phyloP scores from a whole-genome alignment of 331 rosid species.

The Saraca asoca region DNA sequence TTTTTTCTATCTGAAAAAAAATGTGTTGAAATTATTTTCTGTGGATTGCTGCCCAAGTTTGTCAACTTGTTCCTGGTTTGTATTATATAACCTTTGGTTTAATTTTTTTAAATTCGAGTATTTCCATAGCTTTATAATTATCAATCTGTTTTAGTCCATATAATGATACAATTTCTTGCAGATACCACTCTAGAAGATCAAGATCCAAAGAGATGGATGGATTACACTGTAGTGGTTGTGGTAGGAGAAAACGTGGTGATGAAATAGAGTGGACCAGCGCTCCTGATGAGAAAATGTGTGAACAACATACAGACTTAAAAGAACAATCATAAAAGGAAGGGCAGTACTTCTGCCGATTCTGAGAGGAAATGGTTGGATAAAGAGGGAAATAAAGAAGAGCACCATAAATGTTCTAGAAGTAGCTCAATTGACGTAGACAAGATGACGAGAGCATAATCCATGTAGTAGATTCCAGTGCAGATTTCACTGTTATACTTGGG shows the following conservation, averaged over 20 bases:
- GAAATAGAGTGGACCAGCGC: constrained; percentile 35
- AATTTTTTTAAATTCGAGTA: neutral
- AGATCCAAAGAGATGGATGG: constrained; percentile 56
- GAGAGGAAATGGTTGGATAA: constrained; percentile 46
- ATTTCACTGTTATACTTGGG: no score
- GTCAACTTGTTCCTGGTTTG: no score
- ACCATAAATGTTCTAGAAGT: constrained; percentile 26
- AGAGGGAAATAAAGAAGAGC: constrained; percentile 36
- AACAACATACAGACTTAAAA: no score
- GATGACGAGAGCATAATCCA: constrained; percentile 28
- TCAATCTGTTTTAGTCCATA: no score
- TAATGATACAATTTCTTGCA: constrained; percentile 32
- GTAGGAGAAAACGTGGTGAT: constrained; percentile 45
- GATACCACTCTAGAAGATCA: constrained; percentile 58
- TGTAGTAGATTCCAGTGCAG: constrained; percentile 34
- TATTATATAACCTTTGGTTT: constrained; percentile 20
- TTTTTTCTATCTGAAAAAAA: no score
- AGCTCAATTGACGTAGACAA: constrained; percentile 24
- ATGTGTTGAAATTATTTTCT: no score
- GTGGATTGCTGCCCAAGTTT: no score
- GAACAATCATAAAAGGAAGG: no score
- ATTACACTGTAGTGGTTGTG: constrained; percentile 35
- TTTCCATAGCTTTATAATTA: constrained; percentile 18
- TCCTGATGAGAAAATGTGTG: constrained; percentile 46
- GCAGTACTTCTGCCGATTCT: no score